Percentiles rank a stretch among this genome's conserved stretches.
phyloP scores from a whole-genome alignment of 805 yeast species.

The Ogataea degrootiae region DNA sequence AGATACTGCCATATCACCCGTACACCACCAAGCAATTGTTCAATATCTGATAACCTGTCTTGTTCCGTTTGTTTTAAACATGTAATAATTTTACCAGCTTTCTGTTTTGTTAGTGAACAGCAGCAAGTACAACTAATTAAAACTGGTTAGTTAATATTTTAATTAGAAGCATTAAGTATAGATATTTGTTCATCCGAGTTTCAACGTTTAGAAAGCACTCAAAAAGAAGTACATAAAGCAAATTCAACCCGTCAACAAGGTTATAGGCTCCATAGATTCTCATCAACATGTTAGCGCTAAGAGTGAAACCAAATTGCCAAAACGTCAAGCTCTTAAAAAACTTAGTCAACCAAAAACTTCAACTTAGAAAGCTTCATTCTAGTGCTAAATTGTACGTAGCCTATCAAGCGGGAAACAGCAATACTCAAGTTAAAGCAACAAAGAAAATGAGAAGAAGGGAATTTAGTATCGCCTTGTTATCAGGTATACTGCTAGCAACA shows the following conservation, averaged over 20 bases:
- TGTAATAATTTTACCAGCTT: too few species aligned
- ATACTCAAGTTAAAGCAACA: conserved; percentile 5
- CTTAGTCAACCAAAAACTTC: conserved; percentile 9
- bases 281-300: conserved; percentile 11
- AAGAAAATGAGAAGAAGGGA: conserved; percentile 27
- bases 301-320: conserved; percentile 12
- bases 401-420: conserved; percentile 4
- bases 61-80: too few species aligned
- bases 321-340: conserved; percentile 6
- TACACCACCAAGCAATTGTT: too few species aligned
- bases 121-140: too few species aligned
- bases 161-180: too few species aligned
- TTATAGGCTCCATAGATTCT: not conserved
- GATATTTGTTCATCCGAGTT: too few species aligned
- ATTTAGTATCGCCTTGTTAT: conserved; percentile 27
- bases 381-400: conserved; percentile 5
- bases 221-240: too few species aligned
- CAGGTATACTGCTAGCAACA: conserved; percentile 30
- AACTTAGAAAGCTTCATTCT: conserved; percentile 11
- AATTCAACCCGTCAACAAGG: not conserved
- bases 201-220: too few species aligned
- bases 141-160: too few species aligned
- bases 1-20: too few species aligned
- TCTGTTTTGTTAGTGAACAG: too few species aligned
- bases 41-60: too few species aligned